Conservation (phyloP, 208 protist species). For the Trichomonas tenax region DNA sequence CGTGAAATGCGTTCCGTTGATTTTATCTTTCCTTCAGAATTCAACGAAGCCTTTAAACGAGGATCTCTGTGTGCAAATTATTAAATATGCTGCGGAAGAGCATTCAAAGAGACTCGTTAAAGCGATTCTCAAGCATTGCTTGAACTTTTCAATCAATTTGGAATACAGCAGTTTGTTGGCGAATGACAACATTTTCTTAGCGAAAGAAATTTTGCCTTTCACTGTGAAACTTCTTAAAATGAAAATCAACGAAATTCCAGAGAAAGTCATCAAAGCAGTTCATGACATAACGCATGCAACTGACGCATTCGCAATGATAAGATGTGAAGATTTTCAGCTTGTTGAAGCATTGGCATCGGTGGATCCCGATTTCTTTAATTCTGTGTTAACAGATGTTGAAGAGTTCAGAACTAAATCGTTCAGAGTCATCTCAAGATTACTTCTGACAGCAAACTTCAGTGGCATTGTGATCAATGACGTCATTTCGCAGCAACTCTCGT, state of each 20-base stretch:
- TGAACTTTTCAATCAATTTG: neutral
- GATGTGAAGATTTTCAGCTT: neutral
- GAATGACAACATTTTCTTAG: neutral
- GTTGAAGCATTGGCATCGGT: neutral
- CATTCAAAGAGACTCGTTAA: neutral
- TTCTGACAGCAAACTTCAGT: neutral
- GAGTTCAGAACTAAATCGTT: neutral
- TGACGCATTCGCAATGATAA: neutral
- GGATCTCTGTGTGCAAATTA: neutral
- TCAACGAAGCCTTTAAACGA: neutral
- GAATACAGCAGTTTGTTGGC: neutral
- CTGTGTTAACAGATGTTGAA: neutral
- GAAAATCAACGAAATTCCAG: neutral
- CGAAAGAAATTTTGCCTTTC: neutral
- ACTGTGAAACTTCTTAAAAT: neutral
- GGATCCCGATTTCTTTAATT: neutral
- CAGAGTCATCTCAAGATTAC: neutral
- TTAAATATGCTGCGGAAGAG: neutral
- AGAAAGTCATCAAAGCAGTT: neutral
- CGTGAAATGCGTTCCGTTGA: neutral
- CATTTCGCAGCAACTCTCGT: neutral
- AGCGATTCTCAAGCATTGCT: neutral
- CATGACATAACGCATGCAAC: neutral
- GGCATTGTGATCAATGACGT: neutral
- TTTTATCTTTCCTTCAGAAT: neutral